phyloP scores from a whole-genome alignment of 78 protist species.

The Cavenderia fasciculata region DNA sequence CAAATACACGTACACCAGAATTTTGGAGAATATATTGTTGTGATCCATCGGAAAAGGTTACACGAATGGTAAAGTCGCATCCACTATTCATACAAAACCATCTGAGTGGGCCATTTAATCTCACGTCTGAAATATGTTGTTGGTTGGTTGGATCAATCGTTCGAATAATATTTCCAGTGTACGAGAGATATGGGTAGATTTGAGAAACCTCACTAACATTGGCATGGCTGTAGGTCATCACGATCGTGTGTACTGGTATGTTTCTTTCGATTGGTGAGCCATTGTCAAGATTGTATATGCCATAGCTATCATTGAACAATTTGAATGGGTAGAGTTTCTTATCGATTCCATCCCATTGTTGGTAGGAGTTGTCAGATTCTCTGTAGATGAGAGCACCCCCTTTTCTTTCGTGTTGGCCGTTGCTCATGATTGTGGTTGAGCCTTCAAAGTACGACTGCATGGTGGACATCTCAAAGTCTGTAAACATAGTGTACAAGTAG shows the following conservation, averaged over 20 bases:
- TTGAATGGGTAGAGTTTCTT: not conserved
- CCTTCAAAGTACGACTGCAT: not conserved
- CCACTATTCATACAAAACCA: conserved; percentile 35
- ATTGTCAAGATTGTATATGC: not conserved
- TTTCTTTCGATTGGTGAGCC: conserved; percentile 13
- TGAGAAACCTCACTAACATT: not conserved
- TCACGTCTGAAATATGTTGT: not conserved
- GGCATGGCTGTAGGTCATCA: not conserved
- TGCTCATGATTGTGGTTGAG: not conserved
- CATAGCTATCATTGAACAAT: not conserved
- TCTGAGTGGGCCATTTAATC: not conserved
- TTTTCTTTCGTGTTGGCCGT: not conserved
- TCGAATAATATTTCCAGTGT: conserved; percentile 10
- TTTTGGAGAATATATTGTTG: not conserved
- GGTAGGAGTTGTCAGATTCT: not conserved
- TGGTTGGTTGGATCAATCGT: conserved; percentile 42
- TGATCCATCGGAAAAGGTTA: conserved; percentile 16
- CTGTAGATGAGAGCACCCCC: not conserved
- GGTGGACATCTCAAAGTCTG: not conserved
- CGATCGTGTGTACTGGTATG: conserved; percentile 16
- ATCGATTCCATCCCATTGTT: not conserved
- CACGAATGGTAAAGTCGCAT: conserved; percentile 40
- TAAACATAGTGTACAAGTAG: not conserved
- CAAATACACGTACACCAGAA: not conserved
- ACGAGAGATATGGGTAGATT: conserved; percentile 7